A percentile compares a stretch with the other conserved stretches of the same genome.
phyloP scores from a whole-genome alignment of 495 filamentous ascomycete genomes.

The Aspergillus indologenus region DNA sequence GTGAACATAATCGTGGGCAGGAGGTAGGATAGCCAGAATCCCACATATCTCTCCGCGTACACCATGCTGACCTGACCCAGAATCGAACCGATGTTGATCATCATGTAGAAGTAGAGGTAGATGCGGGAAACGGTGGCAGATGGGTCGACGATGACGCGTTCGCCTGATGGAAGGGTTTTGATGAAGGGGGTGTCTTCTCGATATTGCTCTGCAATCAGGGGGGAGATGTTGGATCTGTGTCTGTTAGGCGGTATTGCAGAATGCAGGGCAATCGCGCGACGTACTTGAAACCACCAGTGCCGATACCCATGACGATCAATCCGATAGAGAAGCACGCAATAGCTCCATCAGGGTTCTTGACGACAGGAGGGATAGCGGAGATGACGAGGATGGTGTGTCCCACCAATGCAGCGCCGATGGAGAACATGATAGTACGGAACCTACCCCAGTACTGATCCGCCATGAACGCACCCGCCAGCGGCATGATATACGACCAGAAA shows the following conservation, averaged over 20 bases:
- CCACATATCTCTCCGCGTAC: constrained; percentile 69
- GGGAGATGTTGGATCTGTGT: constrained; percentile 59
- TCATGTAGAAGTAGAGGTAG: constrained; percentile 46
- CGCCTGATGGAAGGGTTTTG: constrained; percentile 47
- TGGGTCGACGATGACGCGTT: constrained; percentile 69
- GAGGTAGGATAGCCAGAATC: constrained; percentile 66
- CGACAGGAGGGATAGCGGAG: constrained; percentile 57
- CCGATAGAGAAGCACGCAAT: constrained; percentile 61
- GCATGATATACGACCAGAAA: constrained; percentile 74
- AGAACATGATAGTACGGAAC: constrained; percentile 60
- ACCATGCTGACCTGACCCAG: constrained; percentile 51
- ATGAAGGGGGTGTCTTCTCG: constrained; percentile 42
- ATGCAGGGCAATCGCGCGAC: constrained; percentile 16
- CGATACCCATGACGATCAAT: constrained; percentile 53
- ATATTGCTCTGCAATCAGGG: constrained; percentile 53
- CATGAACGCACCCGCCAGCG: constrained; percentile 64
- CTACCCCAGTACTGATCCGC: constrained; percentile 70
- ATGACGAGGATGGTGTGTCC: constrained; percentile 62
- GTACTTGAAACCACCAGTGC: constrained; percentile 61
- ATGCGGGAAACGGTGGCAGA: constrained; percentile 51
- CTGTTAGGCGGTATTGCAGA: neutral
- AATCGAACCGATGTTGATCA: constrained; percentile 67
- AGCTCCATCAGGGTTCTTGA: constrained; percentile 48
- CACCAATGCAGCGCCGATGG: constrained; percentile 55
- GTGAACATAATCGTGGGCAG: constrained; percentile 57